Base-by-base conservation (phyloP, 2,329 filamentous ascomycete genomes). In the Penicillium sp. region DNA sequence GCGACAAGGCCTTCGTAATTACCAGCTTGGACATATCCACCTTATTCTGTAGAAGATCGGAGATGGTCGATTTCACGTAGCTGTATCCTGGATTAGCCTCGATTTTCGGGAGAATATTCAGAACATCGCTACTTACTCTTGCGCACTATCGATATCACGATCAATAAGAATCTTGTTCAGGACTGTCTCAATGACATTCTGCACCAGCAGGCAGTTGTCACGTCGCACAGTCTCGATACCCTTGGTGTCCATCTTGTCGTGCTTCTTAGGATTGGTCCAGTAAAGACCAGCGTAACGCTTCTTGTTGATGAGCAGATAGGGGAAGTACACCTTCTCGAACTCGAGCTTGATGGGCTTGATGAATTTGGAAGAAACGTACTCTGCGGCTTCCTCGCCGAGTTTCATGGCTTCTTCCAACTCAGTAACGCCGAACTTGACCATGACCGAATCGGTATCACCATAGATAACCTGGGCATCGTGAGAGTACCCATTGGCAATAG, bases 201-300 rank as follows among this genome's bases (percentile, higher is more conserved):
- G 94, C 16, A 98, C 95, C 61, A 99, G 81, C 55, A 95, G 84
- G 75, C 95, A 99, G 75, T 99, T 99, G 77, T 99, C 95, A 84
- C 95, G 85, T 68, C 95, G 89, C 51, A 99, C 96, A 3, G 95
- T 99, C 79, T 99, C 95, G 68, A 99, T 98, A 83, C 95, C 95
- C 77, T 99, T 99, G 62, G 92, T 98, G 78, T 99, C 95, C 96
- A 99, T 99, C 83, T 98, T 99, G 84, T 99, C 96, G 76, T 90
- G 95, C 78, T 97, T 97, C 45, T 94, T 86, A 0, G 94, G 87
- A 67, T 90, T 95, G 5, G 95, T 99, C 93, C 93, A 99, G 80
- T 92, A 98, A 35, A 99, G 80, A n/a, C 95, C 95, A 8, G 95
- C 95, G 72, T 99, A 99, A 65, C 95, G 90, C 83, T 99, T 99